phyloP scores from a whole-genome alignment of 2,329 filamentous ascomycete species.

The Claviceps spartinae region DNA sequence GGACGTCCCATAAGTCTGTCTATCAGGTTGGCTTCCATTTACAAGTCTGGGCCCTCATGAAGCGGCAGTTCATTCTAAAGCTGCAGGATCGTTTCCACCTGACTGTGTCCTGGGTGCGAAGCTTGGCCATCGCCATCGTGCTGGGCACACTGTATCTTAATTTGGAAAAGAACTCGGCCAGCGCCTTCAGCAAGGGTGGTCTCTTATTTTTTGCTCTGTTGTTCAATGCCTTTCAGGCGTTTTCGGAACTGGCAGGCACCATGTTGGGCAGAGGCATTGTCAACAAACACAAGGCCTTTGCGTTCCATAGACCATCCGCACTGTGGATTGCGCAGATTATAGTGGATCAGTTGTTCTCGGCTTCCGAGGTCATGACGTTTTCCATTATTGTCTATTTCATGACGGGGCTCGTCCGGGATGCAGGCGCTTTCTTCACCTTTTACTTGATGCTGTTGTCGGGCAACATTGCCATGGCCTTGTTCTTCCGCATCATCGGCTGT shows the following conservation, averaged over 20 bases:
- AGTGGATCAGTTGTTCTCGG: conserved; percentile 61
- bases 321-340: conserved; percentile 74
- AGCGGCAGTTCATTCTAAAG: conserved; percentile 73
- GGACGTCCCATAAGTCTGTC: conserved; percentile 59
- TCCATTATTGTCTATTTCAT: conserved; percentile 70
- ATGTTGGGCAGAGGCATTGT: conserved; percentile 68
- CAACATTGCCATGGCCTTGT: conserved; percentile 61
- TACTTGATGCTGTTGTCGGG: conserved; percentile 55
- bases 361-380: conserved; percentile 58
- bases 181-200: conserved; percentile 70
- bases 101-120: conserved; percentile 53
- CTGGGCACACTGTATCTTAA: conserved; percentile 69
- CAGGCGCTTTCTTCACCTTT: conserved; percentile 67
- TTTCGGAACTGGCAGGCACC: conserved; percentile 59
- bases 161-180: conserved; percentile 49
- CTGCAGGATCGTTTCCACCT: conserved; percentile 76
- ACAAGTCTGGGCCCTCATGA: conserved; percentile 72
- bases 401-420: conserved; percentile 52
- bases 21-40: conserved; percentile 75
- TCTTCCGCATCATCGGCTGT: conserved; percentile 64
- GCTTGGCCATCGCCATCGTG: conserved; percentile 62
- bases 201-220: conserved; percentile 67
- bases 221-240: conserved; percentile 81
- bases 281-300: conserved; percentile 73
- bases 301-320: conserved; percentile 70